Base-by-base conservation (phyloP, 176 grass and related monocot genomes). In the Zoysia pacifica region DNA sequence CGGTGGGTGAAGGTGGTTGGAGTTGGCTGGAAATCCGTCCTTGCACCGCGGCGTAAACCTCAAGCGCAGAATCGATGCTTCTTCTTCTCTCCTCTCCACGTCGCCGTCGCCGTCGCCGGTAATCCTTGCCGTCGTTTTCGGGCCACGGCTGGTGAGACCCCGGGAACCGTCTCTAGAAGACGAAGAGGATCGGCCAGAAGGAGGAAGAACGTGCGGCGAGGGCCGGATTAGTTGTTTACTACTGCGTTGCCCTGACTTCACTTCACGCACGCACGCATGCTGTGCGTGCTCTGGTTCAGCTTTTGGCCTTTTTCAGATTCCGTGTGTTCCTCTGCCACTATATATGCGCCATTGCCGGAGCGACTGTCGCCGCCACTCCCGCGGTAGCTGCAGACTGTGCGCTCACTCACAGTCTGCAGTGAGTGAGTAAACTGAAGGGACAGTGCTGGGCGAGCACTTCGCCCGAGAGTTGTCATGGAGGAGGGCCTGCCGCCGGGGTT, bases 91-190 rank as follows among this genome's bases (percentile, higher is more conserved):
- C 6, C 5, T 46, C 45, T 44, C 15, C 28, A 40, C 65, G 11
- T 1, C 0, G 3, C 69, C 50, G 85, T 87, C 62, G 75, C 67
- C 65, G 65, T 71, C 66, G 42, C 1, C 71, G 40, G 72, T 71
- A 81, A 65, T 70, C 65, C 77, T 72, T 50, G 6, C 66, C 72
- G 72, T 85, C 67, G 3, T 61, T 77, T 16, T 77, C 82, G 9
- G 5, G 43, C 76, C 42, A 66, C n/a, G 78, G 87, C 85, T 81
- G 87, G 81, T 89, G 87, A 70, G 87, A 89, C 87, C 82, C 79
- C 16, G 9, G 78, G 14, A 20, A 84, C 9, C 84, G 9, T 60
- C 60, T 87, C 86, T 87, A 87, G 85, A 87, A 87, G 85, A 48
- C 62, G 20, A 0, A 35, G 46, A 0, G 28, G 1, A 19, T 9